A percentile compares a stretch with the other conserved stretches of the same genome.
Conservation (phyloP, 805 yeast species). For the Yamadazyma nakazawae region DNA sequence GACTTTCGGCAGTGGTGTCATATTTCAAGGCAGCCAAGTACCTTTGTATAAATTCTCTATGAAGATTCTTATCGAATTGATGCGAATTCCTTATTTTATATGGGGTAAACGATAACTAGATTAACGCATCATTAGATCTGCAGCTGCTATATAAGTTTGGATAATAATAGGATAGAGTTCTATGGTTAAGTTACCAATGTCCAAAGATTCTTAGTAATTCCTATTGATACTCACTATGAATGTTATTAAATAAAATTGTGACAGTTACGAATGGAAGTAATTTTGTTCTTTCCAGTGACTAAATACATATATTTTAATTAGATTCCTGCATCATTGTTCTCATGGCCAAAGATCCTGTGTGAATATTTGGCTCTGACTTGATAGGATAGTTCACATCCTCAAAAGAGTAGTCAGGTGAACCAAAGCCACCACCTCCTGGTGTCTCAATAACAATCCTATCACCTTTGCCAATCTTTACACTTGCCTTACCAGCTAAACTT, state of each 20-base stretch:
- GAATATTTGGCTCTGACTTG: conserved; percentile 15
- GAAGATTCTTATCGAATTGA: conserved; percentile 1
- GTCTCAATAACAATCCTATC: conserved; percentile 40
- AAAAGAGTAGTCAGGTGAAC: conserved; percentile 14
- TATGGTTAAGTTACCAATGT: no score
- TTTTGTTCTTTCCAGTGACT: not conserved
- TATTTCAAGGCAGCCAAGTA: not conserved
- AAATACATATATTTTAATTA: conserved; percentile 18
- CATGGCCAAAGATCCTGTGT: conserved; percentile 38
- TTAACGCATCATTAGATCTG: not conserved
- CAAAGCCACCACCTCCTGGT: conserved; percentile 48
- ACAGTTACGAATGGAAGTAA: no score
- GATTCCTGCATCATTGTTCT: conserved; percentile 33
- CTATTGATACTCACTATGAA: no score
- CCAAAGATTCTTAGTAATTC: no score
- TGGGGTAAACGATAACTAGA: not conserved
- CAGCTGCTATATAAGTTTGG: no score
- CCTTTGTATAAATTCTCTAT: not conserved
- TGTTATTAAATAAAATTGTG: no score
- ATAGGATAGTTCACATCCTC: conserved; percentile 21
- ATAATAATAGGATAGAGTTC: no score
- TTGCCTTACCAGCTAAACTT: conserved; percentile 32
- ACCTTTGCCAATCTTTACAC: conserved; percentile 32
- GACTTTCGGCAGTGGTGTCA: conserved; percentile 8
- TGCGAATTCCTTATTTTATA: not conserved